A percentile compares a stretch with the other conserved stretches of the same genome.
Evolutionary conservation across 202 grass and related monocot genomes (phyloP).

Genomic region (Thinopyrum obtusiflorum): DNA sequence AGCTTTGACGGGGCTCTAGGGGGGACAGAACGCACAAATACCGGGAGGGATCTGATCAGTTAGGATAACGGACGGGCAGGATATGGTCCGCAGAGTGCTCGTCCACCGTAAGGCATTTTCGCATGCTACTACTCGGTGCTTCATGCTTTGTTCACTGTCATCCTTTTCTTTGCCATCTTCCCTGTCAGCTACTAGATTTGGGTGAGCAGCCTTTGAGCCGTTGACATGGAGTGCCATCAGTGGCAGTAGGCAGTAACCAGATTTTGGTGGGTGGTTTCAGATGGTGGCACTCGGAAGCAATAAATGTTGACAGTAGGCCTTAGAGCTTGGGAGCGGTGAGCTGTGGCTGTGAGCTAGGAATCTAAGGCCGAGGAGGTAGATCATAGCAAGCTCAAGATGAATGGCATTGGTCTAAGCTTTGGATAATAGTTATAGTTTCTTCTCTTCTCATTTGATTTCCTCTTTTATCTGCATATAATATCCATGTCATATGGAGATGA

Average conservation of each 20-base stretch:
- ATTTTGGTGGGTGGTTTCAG: not conserved
- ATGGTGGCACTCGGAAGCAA: not conserved
- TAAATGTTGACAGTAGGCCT: not conserved
- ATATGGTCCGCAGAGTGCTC: too few relatives aligned
- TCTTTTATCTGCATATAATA: not conserved
- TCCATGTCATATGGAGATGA: slow-evolving; percentile 9
- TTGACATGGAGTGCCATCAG: not conserved
- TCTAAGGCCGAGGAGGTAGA: not conserved
- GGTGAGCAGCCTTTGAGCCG: not conserved
- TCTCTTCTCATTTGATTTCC: not conserved
- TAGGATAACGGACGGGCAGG: too few relatives aligned
- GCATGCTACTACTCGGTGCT: not conserved
- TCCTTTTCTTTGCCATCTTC: not conserved
- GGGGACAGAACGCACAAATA: too few relatives aligned
- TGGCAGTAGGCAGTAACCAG: not conserved
- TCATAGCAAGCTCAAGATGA: not conserved
- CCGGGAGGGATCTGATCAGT: too few relatives aligned
- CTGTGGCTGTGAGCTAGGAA: slow-evolving; percentile 3
- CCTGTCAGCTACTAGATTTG: not conserved
- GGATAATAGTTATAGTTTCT: not conserved
- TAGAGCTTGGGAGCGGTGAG: not conserved
- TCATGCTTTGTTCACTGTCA: not conserved
- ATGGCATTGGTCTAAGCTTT: not conserved
- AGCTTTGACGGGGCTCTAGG: too few relatives aligned
- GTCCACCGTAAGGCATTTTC: too few relatives aligned